Evolutionary conservation across 2,329 filamentous ascomycete genomes (phyloP).

Genomic region (Neonectria punicea): DNA sequence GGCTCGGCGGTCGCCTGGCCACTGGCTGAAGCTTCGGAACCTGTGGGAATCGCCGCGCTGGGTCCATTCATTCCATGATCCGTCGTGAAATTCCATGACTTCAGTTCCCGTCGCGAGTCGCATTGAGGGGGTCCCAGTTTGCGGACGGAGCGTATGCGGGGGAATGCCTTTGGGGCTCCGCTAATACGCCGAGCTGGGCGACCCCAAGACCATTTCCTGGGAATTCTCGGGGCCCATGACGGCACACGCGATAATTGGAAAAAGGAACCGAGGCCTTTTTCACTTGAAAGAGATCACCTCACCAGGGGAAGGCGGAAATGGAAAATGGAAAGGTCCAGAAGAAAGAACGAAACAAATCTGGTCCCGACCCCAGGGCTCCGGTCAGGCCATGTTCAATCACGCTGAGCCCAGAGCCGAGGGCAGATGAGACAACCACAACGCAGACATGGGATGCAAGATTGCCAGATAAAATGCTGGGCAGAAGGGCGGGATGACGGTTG

Average conservation of each 20-base stretch:
- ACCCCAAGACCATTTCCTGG: constrained; percentile 27
- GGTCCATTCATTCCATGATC: not conserved
- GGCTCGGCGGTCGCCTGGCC: constrained; percentile 3
- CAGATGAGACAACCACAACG: constrained; percentile 32
- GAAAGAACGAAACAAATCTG: not conserved
- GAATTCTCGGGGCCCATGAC: constrained; percentile 16
- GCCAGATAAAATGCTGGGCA: constrained; percentile 2
- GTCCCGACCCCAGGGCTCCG: constrained; percentile 27
- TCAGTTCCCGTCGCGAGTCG: not conserved
- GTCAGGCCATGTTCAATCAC: constrained; percentile 37
- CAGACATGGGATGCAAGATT: constrained; percentile 27
- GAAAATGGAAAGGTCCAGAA: not conserved
- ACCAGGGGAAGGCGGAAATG: not conserved
- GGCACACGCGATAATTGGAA: not conserved
- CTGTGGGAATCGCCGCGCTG: not conserved
- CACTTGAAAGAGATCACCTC: constrained; percentile 3
- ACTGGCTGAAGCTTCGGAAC: constrained; percentile 7
- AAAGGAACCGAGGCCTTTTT: not conserved
- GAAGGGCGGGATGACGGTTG: constrained; percentile 35
- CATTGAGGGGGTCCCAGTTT: constrained; percentile 8
- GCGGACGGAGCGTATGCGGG: constrained; percentile 32
- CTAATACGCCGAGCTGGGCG: constrained; percentile 43
- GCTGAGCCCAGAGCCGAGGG: constrained; percentile 35
- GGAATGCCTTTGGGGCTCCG: constrained; percentile 39
- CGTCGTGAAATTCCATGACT: not conserved